Evolutionary conservation across 495 filamentous ascomycete species (phyloP), one percentile per base, ranked within the genome.

Genomic region (Aspergillus nidulans): DNA sequence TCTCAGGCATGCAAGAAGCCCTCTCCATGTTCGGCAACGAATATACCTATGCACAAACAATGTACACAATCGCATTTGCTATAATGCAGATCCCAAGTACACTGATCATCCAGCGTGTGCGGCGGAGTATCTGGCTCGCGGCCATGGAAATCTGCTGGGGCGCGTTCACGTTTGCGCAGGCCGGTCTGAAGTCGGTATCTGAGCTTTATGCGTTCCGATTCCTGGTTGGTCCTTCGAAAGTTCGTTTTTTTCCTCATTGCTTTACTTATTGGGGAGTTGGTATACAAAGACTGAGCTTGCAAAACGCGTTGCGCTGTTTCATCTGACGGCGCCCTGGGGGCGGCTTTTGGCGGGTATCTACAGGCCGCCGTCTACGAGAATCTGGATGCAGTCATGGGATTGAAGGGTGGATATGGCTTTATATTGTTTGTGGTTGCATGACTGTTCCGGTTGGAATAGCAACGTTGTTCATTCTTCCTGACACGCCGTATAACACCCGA

Each of bases 101-200:
- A 3, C 50, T 65, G n/a, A 59, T 62, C 18, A 42, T 65, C 6
- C 55, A 58, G 13, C 36, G 40, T 6, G 40, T 71, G 10, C 53
- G 68, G 12, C 68, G 66, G 0, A 63, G 62, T 4, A 57, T 64
- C 15, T 77, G 69, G 67, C 56, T 78, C 10, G 60, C 73, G 0
- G 66, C 62, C 7, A 65, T 76, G 13, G 74, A 77, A 36, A 63
- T 77, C 34, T 66, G 62, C 18, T 78, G 75, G 75, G 71, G 69
- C 0, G 41, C 70, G 1, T 67, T 75, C 38, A 77, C 75, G 0
- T 21, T 74, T 64, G 24, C 69, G 63, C 40, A 69, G 61, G 41
- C 54, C 61, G n/a, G 50, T 0, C 49, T 56, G 52, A 43, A 53
- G 3, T 56, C 47, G 15, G 55, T 58, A 1, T 12, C 46, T 1